phyloP scores from a whole-genome alignment of 2,329 filamentous ascomycete genomes.

The Didymella sp. region DNA sequence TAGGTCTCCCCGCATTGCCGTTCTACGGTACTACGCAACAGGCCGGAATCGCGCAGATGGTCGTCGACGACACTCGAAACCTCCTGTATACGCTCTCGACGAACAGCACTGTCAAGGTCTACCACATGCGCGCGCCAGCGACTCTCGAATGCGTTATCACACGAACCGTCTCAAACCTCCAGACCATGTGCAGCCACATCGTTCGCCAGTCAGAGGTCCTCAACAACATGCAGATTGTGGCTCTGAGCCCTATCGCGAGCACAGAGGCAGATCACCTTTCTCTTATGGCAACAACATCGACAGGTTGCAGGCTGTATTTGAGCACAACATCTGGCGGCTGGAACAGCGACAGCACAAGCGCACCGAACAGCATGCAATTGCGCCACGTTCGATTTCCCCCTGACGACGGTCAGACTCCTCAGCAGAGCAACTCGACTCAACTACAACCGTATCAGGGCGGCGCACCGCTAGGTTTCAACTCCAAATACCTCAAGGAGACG shows the following conservation, averaged over 20 bases:
- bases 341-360: conserved; percentile 65
- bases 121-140: conserved; percentile 75
- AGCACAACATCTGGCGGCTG: conserved; percentile 84
- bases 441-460: conserved; percentile 41
- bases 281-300: conserved; percentile 87
- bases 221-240: conserved; percentile 73
- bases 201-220: conserved; percentile 74
- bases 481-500: conserved; percentile 43
- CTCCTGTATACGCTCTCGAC: conserved; percentile 92
- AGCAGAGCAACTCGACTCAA: conserved; percentile 35
- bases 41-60: conserved; percentile 78
- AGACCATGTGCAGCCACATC: conserved; percentile 83
- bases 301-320: conserved; percentile 88
- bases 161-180: conserved; percentile 60
- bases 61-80: conserved; percentile 85
- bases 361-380: conserved; percentile 96
- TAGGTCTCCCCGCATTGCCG: conserved; percentile 63
- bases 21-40: conserved; percentile 40
- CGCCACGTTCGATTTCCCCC: conserved; percentile 96
- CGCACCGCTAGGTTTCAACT: conserved; percentile 38
- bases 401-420: conserved; percentile 38
- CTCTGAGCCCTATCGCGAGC: conserved; percentile 83
- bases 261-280: conserved; percentile 83
- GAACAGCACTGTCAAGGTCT: conserved; percentile 86
- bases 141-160: conserved; percentile 63